Conservation (phyloP, 208 protist species). For the Crithidia acanthocephali region DNA sequence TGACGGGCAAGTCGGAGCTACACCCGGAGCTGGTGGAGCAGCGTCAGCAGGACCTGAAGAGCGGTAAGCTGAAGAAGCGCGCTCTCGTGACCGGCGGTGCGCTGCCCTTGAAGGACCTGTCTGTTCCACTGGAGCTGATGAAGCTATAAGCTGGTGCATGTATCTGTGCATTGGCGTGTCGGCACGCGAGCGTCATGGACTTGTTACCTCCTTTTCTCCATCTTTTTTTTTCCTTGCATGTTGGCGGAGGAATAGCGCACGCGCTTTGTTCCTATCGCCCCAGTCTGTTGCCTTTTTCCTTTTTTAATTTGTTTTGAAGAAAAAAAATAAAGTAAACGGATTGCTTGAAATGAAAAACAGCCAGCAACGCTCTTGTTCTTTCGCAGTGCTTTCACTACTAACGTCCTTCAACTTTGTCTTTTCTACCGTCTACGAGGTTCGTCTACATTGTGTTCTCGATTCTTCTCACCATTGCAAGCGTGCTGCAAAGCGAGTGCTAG, state of each 20-base stretch:
- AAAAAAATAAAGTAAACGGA: no score
- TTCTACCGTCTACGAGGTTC: no score
- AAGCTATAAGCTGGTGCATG: conserved; percentile 30
- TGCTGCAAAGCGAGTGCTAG: not conserved
- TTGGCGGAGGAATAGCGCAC: no score
- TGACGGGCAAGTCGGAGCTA: conserved; percentile 53
- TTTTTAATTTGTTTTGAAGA: no score
- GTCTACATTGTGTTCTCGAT: no score
- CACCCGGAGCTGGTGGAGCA: conserved; percentile 39
- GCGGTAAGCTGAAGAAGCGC: conserved; percentile 37
- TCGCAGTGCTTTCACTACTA: not conserved
- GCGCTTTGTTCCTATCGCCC: no score
- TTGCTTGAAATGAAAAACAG: no score
- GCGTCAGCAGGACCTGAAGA: conserved; percentile 40
- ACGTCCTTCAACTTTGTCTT: not conserved
- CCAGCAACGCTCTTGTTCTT: no score
- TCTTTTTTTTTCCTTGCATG: not conserved
- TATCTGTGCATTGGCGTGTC: not conserved
- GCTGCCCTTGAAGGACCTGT: conserved; percentile 60
- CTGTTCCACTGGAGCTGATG: conserved; percentile 57
- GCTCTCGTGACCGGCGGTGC: conserved; percentile 38
- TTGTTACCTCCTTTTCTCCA: not conserved
- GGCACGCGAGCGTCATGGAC: not conserved
- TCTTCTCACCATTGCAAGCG: not conserved
- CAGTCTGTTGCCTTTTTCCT: no score